Percentiles rank a stretch among this genome's conserved stretches.
These are phyloP conservation scores for Ophiostoma pallidulum DNA, from an alignment of 2,329 filamentous ascomycete genomes.

Conservation along the genomic window DNA sequence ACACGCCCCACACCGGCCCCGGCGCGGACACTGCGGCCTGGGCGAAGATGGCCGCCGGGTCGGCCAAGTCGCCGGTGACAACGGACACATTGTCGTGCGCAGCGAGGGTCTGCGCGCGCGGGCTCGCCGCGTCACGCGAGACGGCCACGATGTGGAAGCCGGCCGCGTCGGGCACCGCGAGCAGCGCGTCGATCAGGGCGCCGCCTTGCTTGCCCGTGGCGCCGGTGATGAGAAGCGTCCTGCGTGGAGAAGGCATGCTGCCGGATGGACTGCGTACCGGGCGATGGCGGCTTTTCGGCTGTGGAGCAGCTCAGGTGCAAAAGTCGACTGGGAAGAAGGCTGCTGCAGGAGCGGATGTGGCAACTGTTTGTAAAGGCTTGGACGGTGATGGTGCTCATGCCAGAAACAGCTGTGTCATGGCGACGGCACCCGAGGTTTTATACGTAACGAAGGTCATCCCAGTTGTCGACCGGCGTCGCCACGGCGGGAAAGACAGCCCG, in stretches of 20 bases:
- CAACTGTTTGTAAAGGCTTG: too few relatives aligned
- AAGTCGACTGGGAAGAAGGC: not conserved
- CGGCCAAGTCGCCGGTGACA: conserved; percentile 45
- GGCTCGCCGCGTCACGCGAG: conserved; percentile 40
- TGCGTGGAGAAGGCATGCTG: not conserved
- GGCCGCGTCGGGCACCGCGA: conserved; percentile 10
- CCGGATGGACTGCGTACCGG: not conserved
- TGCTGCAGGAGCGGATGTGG: not conserved
- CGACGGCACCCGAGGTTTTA: too few relatives aligned
- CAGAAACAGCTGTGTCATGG: too few relatives aligned
- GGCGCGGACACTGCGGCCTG: conserved; percentile 22
- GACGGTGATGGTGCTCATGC: too few relatives aligned
- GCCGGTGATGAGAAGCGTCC: conserved; percentile 19
- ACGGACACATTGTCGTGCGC: conserved; percentile 37
- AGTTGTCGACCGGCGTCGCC: too few relatives aligned
- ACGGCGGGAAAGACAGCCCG: too few relatives aligned
- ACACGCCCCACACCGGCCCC: conserved; percentile 44
- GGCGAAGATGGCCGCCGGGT: conserved; percentile 38
- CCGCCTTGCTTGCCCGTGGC: conserved; percentile 25
- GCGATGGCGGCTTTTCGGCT: not conserved
- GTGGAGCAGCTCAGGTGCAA: not conserved
- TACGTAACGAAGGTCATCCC: too few relatives aligned
- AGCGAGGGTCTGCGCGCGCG: conserved; percentile 32
- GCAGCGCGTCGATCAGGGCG: conserved; percentile 21
- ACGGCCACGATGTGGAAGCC: conserved; percentile 40